These are phyloP conservation scores for Xylariaceae sp. DNA, from an alignment of 2,329 filamentous ascomycete species.

Conservation along the genomic window DNA sequence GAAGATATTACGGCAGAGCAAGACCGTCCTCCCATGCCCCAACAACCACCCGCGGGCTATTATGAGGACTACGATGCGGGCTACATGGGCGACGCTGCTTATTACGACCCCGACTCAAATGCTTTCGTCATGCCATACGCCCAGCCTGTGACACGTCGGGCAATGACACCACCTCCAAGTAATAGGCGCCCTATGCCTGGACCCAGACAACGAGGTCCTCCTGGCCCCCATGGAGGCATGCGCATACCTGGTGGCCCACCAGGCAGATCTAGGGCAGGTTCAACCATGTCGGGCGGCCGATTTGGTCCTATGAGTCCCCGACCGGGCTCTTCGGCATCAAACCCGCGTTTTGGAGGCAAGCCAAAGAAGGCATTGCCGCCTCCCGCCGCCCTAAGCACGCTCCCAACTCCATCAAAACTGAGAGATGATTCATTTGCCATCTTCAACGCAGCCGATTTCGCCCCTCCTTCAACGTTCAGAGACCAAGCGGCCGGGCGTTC, in stretches of 20 bases:
- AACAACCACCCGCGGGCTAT: constrained; percentile 42
- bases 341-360: constrained; percentile 41
- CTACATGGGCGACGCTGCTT: constrained; percentile 66
- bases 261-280: constrained; percentile 42
- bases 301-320: constrained; percentile 34
- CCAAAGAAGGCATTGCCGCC: constrained; percentile 59
- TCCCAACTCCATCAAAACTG: constrained; percentile 84
- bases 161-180: constrained; percentile 88
- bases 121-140: constrained; percentile 80
- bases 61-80: constrained; percentile 74
- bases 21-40: constrained; percentile 17
- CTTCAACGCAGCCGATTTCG: constrained; percentile 74
- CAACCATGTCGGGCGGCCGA: constrained; percentile 42
- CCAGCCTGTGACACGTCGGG: constrained; percentile 79
- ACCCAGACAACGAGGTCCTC: constrained; percentile 28
- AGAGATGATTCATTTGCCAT: constrained; percentile 76
- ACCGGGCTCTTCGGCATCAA: constrained; percentile 40
- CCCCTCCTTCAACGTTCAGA: constrained; percentile 66
- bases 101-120: constrained; percentile 65
- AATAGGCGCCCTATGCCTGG: constrained; percentile 35
- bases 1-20: constrained; percentile 60
- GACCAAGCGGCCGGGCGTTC: constrained; percentile 69
- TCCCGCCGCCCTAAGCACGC: constrained; percentile 67
- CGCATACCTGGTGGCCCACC: constrained; percentile 45
- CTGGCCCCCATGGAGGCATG: constrained; percentile 34